phyloP scores from a whole-genome alignment of 1,139 yeast species.

The Scheffersomyces titani region DNA sequence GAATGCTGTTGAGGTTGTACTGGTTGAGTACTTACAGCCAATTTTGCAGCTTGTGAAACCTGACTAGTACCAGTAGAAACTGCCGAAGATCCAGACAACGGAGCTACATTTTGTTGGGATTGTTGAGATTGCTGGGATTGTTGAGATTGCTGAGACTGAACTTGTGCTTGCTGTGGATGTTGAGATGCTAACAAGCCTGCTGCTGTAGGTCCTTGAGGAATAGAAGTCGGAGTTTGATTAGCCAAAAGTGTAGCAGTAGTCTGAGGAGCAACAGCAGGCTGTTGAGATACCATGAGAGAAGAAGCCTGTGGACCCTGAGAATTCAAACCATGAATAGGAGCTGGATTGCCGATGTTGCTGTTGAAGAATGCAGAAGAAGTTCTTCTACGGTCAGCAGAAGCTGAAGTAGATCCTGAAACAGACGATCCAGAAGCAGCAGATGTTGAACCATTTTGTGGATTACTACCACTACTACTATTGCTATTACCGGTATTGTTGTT shows the following conservation, averaged over 20 bases:
- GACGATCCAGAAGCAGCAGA: constrained; percentile 1
- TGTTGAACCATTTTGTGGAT: neutral
- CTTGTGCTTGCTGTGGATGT: constrained; percentile 9
- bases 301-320: constrained; percentile 8
- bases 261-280: constrained; percentile 5
- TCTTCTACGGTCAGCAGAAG: constrained; percentile 26
- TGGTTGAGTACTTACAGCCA: neutral
- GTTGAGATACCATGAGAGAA: constrained; percentile 7
- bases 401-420: neutral
- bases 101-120: constrained; percentile 3
- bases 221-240: constrained; percentile 1
- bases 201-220: constrained; percentile 16
- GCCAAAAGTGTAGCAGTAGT: constrained; percentile 1
- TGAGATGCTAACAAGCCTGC: constrained; percentile 12
- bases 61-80: neutral
- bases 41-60: neutral
- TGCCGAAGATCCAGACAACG: constrained; percentile 1
- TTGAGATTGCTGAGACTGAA: constrained; percentile 11
- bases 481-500: neutral
- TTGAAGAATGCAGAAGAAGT: constrained; percentile 38
- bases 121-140: constrained; percentile 13
- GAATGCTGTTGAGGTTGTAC: constrained; percentile 1
- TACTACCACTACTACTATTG: neutral
- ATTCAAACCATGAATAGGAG: constrained; percentile 10
- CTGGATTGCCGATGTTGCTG: constrained; percentile 14